These are phyloP conservation scores for Russula vinacea DNA, from an alignment of 768 basidiomycete genomes.

Conservation along the genomic window DNA sequence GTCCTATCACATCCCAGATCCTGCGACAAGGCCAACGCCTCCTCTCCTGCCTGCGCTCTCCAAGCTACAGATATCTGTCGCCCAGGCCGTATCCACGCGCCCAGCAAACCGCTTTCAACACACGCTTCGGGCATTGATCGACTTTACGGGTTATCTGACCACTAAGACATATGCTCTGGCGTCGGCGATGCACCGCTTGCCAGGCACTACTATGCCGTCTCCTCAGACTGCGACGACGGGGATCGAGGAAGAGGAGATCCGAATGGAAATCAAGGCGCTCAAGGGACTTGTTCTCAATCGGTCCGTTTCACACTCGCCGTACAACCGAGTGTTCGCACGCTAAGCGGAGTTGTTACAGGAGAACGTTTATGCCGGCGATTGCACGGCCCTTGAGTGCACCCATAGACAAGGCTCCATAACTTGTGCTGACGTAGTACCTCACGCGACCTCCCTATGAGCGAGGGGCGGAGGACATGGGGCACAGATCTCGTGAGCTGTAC, in stretches of 20 bases:
- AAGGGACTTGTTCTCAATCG: slow-evolving; percentile 78
- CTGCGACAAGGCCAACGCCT: slow-evolving; percentile 34
- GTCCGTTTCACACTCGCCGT: slow-evolving; percentile 37
- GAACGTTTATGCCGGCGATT: slow-evolving; percentile 27
- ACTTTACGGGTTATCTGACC: slow-evolving; percentile 77
- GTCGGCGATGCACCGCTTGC: slow-evolving; percentile 25
- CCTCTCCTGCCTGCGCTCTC: slow-evolving; percentile 29
- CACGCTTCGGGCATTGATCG: slow-evolving; percentile 61
- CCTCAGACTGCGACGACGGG: slow-evolving; percentile 31
- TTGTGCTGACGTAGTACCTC: not conserved
- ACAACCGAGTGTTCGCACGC: not conserved
- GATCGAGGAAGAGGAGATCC: slow-evolving; percentile 62
- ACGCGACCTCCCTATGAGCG: not conserved
- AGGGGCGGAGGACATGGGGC: too few relatives aligned
- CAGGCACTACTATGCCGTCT: slow-evolving; percentile 26
- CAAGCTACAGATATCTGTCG: slow-evolving; percentile 21
- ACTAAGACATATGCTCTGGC: slow-evolving; percentile 61
- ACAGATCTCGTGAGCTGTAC: not conserved
- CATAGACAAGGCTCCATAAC: slow-evolving; percentile 3
- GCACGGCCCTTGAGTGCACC: slow-evolving; percentile 18
- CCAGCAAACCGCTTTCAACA: slow-evolving; percentile 48
- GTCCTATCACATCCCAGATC: slow-evolving; percentile 39
- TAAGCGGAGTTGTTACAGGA: slow-evolving; percentile 16
- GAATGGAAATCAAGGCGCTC: slow-evolving; percentile 69
- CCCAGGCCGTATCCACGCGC: slow-evolving; percentile 17